Evolutionary conservation across 1,284 basidiomycete species (phyloP).

Genomic region (Veloboletus limbatus): DNA sequence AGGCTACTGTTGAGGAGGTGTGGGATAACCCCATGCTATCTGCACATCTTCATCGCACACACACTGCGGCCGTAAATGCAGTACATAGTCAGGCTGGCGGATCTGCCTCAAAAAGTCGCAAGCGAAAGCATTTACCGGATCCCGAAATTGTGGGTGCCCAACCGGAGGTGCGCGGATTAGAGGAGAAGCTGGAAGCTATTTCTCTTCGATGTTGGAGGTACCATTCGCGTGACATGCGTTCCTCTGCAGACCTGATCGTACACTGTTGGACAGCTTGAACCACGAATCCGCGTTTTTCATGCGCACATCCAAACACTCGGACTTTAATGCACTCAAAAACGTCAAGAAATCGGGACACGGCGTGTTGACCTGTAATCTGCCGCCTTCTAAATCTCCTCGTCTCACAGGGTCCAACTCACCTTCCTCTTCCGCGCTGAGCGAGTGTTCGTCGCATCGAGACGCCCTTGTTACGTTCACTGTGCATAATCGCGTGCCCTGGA

Average conservation of each 20-base stretch:
- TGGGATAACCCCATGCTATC: constrained; percentile 58
- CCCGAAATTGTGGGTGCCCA: constrained; percentile 32
- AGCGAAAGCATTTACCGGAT: constrained; percentile 40
- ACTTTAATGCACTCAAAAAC: constrained; percentile 55
- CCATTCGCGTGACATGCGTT: constrained; percentile 4
- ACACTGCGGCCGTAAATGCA: constrained; percentile 47
- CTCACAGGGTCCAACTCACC: neutral
- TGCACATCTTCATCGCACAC: constrained; percentile 51
- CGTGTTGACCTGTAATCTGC: constrained; percentile 17
- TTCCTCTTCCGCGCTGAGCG: neutral
- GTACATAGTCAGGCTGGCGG: constrained; percentile 45
- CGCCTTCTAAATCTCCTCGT: neutral
- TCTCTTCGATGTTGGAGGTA: constrained; percentile 61
- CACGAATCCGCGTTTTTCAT: constrained; percentile 57
- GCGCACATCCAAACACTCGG: constrained; percentile 59
- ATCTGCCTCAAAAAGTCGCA: constrained; percentile 40
- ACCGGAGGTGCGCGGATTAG: constrained; percentile 45
- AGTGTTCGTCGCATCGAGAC: constrained; percentile 29
- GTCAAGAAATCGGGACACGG: constrained; percentile 32
- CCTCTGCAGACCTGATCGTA: neutral
- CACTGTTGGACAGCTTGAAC: constrained; percentile 41
- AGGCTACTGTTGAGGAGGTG: constrained; percentile 41
- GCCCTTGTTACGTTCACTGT: constrained; percentile 58
- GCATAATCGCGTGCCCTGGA: constrained; percentile 58
- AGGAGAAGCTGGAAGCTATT: constrained; percentile 47